Conservation (phyloP, 2,329 filamentous ascomycete species). For the Sphaerulina vaccinii region DNA sequence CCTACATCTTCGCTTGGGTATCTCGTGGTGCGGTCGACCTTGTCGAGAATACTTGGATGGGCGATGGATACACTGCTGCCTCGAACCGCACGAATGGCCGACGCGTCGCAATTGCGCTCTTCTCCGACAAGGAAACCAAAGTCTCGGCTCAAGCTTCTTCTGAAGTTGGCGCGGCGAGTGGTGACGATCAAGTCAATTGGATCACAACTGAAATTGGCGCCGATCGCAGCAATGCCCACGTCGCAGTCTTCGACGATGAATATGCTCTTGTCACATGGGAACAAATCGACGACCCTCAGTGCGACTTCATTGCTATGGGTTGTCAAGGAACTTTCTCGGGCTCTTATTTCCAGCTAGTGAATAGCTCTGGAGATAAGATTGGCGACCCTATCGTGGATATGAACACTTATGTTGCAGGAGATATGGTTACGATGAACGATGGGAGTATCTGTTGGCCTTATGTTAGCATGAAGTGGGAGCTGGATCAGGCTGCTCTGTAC, state of each 20-base stretch:
- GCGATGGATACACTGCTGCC: slow-evolving; percentile 53
- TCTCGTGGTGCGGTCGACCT: slow-evolving; percentile 59
- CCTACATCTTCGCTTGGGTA: slow-evolving; percentile 63
- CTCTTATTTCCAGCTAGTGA: slow-evolving; percentile 59
- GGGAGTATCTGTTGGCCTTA: slow-evolving; percentile 63
- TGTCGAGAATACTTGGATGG: slow-evolving; percentile 58
- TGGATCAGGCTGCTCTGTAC: slow-evolving; percentile 36
- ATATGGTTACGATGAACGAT: slow-evolving; percentile 61
- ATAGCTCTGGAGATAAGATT: slow-evolving; percentile 52
- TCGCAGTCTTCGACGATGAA: slow-evolving; percentile 53
- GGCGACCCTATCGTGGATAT: slow-evolving; percentile 52
- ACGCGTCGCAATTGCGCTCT: slow-evolving; percentile 58
- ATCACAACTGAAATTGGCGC: slow-evolving; percentile 48
- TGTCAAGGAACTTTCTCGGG: slow-evolving; percentile 60
- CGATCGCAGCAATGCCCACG: slow-evolving; percentile 60
- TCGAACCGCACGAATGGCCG: slow-evolving; percentile 57
- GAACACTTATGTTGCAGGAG: slow-evolving; percentile 60
- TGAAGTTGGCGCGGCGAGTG: slow-evolving; percentile 49
- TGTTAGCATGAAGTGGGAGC: slow-evolving; percentile 55
- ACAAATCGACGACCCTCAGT: slow-evolving; percentile 57
- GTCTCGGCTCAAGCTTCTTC: slow-evolving; percentile 55
- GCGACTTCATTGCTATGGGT: slow-evolving; percentile 59
- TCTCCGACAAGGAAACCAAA: slow-evolving; percentile 59
- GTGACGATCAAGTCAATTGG: slow-evolving; percentile 62
- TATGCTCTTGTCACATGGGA: slow-evolving; percentile 61